Percentiles rank a stretch among this genome's conserved stretches.
Conservation (phyloP, 306 rosid species). For the Citrullus amarus region DNA sequence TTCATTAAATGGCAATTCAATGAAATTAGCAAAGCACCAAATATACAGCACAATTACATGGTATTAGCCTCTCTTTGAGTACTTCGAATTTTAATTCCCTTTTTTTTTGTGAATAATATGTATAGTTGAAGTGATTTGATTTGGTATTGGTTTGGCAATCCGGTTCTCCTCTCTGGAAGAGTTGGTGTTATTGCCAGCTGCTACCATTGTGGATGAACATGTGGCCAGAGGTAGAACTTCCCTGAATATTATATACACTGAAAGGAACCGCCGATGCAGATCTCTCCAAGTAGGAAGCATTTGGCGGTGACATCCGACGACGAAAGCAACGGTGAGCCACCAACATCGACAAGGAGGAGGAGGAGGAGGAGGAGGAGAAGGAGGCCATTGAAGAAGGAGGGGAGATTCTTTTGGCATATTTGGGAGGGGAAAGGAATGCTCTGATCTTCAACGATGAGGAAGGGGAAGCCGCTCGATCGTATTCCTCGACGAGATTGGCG, state of each 20-base stretch:
- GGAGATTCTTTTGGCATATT: conserved; percentile 21
- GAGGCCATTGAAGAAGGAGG: conserved; percentile 25
- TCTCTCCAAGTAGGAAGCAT: background rate
- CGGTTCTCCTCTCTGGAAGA: background rate
- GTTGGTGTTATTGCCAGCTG: conserved; percentile 40
- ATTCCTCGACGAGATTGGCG: conserved; percentile 70
- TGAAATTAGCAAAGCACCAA: background rate
- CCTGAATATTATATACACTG: conserved; percentile 24
- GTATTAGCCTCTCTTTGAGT: background rate
- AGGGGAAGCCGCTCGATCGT: conserved; percentile 36
- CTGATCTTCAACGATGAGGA: conserved; percentile 45
- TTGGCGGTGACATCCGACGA: conserved; percentile 27
- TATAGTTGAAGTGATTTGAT: background rate
- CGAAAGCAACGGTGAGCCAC: conserved; percentile 28
- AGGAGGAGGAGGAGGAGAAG: conserved; percentile 30
- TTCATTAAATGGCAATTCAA: background rate
- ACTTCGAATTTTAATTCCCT: background rate
- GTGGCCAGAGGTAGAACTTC: conserved; percentile 18
- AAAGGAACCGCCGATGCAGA: conserved; percentile 25
- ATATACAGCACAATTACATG: background rate
- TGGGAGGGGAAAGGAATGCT: conserved; percentile 55
- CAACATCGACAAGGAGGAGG: conserved; percentile 27
- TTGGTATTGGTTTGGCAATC: background rate
- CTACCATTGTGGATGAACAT: conserved; percentile 42
- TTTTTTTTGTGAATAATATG: background rate